Conservation (phyloP, 2,329 filamentous ascomycete species). For the Cercospora berteroae region DNA sequence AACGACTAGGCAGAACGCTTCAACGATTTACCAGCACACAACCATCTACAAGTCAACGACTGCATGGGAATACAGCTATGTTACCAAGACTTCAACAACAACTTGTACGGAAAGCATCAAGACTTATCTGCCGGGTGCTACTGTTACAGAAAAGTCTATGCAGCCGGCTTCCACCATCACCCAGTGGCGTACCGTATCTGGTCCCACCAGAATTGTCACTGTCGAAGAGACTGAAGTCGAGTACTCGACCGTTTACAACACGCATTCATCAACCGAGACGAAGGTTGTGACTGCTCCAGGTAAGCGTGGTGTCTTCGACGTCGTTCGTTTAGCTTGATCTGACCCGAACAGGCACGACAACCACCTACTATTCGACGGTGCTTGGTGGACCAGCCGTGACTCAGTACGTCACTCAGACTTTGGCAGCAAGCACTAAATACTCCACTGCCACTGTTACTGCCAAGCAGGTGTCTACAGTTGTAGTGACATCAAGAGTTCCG, state of each 20-base stretch:
- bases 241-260: conserved; percentile 9
- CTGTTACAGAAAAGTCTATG: background rate
- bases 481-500: background rate
- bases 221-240: conserved; percentile 6
- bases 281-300: conserved; percentile 2
- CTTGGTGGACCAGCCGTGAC: background rate
- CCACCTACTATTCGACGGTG: background rate
- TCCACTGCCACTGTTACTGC: background rate
- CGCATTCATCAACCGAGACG: background rate
- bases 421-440: background rate
- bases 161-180: background rate
- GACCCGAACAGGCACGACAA: background rate
- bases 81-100: background rate
- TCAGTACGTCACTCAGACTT: background rate
- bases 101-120: background rate
- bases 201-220: conserved; percentile 9
- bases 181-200: conserved; percentile 2
- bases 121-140: background rate
- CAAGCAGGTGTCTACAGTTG: background rate
- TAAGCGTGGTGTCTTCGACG: background rate
- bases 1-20: background rate
- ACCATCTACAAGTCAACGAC: background rate
- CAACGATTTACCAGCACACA: background rate
- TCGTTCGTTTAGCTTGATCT: background rate
- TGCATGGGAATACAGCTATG: background rate